A percentile compares a stretch with the other conserved stretches of the same genome.
Evolutionary conservation across 257 asterid genomes (phyloP).

Genomic region (Salvia splendens): DNA sequence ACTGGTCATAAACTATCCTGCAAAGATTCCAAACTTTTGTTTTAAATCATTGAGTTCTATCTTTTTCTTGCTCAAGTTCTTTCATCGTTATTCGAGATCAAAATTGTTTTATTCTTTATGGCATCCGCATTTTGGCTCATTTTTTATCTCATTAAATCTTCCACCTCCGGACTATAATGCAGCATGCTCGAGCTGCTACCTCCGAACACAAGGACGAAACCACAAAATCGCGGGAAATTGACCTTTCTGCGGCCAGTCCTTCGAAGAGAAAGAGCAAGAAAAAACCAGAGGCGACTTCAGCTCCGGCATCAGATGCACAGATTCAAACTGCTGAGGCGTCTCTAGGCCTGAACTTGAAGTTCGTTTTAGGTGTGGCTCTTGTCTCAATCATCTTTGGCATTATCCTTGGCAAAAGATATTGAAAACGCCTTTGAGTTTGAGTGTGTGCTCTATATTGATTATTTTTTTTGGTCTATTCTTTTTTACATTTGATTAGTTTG

Average conservation of each 20-base stretch:
- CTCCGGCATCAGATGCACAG: conserved; percentile 46
- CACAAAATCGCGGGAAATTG: conserved; percentile 62
- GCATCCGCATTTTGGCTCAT: too few species aligned
- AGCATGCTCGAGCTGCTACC: conserved; percentile 36
- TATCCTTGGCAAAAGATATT: conserved; percentile 73
- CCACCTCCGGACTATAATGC: conserved; percentile 23
- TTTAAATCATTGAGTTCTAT: background rate
- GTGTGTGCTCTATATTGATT: background rate
- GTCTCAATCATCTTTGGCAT: conserved; percentile 70
- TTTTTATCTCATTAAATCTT: background rate
- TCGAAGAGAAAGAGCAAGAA: conserved; percentile 72
- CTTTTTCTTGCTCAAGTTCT: too few species aligned
- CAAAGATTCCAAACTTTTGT: too few species aligned
- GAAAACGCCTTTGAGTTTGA: conserved; percentile 28
- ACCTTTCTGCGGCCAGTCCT: conserved; percentile 41
- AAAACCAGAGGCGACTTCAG: conserved; percentile 52
- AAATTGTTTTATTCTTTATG: too few species aligned
- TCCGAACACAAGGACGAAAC: conserved; percentile 43
- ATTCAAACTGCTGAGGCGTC: conserved; percentile 43
- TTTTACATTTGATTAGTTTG: conserved; percentile 30
- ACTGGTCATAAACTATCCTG: too few species aligned
- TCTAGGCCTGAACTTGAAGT: conserved; percentile 44
- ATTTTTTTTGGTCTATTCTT: too few species aligned
- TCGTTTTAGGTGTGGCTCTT: conserved; percentile 75
- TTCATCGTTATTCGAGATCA: too few species aligned